Evolutionary conservation across 306 rosid genomes (phyloP), one percentile per base, ranked within the genome.

Genomic region (Vicia sativa): DNA sequence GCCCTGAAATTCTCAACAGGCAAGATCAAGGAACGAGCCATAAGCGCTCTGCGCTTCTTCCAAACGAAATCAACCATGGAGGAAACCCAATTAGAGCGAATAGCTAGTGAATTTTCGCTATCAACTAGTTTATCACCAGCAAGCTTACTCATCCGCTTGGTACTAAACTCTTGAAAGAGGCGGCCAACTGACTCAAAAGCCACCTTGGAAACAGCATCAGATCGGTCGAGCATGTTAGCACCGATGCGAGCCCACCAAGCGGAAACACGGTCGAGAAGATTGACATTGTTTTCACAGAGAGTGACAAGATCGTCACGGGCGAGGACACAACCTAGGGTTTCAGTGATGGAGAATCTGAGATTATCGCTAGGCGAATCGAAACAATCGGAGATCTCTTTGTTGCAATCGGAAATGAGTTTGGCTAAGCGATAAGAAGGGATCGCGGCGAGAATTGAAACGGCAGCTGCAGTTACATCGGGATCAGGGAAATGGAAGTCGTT

Each of bases 161-260:
- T 80, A 59, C 78, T 82, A 81, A 93, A 93, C 78, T 93, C 99
- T 83, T 90, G 97, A 53, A 90, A 93, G 77, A 90, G 78, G 58
- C 97, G 78, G 28, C 99, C 99, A 8, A 88, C 89, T 0, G 99
- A 93, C n/a, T 93, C 97, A 9, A 93, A 93, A 3, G 99, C 99
- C 12, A 93, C 99, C 68, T 88, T 88, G 5, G 96, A 71, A 35
- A 93, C 97, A n/a, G 80, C 82, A 57, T 93, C 96, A 31, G 96
- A 85, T 26, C 84, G 79, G 70, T 88, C 99, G 1, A 93, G 89
- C 99, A 90, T 90, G 76, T 93, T 93, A 31, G 35, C 81, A 41
- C 90, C 97, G 8, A 93, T 85, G 14, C 97, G 90, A 13, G 72
- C 58, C 99, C 99, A 93, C 99, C 99, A 93, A 6, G 45, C 77